Percentiles rank a stretch among this genome's conserved stretches.
Conservation (phyloP, 2,329 filamentous ascomycete species). For the Zasmidium angulare region DNA sequence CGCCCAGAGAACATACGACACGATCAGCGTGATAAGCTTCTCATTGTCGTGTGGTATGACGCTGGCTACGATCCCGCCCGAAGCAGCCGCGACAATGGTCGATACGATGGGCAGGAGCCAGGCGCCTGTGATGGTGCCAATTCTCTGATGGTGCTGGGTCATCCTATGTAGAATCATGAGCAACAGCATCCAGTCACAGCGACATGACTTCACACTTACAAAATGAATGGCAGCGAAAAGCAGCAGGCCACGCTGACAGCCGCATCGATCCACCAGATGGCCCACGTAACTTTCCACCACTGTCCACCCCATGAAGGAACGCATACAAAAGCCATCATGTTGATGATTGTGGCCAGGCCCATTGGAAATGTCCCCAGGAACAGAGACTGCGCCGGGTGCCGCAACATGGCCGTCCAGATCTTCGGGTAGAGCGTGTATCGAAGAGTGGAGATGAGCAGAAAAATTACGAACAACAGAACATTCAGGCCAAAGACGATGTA, state of each 20-base stretch:
- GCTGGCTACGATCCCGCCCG: slow-evolving; percentile 64
- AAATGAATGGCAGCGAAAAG: slow-evolving; percentile 6
- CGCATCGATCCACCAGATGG: slow-evolving; percentile 52
- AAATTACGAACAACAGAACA: slow-evolving; percentile 52
- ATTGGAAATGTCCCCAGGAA: slow-evolving; percentile 55
- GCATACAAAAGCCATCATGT: slow-evolving; percentile 32
- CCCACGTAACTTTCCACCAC: slow-evolving; percentile 50
- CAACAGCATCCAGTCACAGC: background rate
- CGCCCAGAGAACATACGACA: slow-evolving; percentile 68
- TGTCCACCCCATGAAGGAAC: slow-evolving; percentile 39
- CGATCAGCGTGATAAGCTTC: slow-evolving; percentile 61
- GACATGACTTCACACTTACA: background rate
- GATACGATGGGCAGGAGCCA: slow-evolving; percentile 67
- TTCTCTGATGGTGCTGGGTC: slow-evolving; percentile 40
- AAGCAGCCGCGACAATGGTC: slow-evolving; percentile 63
- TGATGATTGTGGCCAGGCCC: slow-evolving; percentile 32
- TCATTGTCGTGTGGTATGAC: slow-evolving; percentile 47
- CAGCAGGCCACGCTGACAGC: slow-evolving; percentile 46
- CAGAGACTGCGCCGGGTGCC: slow-evolving; percentile 64
- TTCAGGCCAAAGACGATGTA: slow-evolving; percentile 65
- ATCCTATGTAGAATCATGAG: slow-evolving; percentile 12
- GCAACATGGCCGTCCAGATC: slow-evolving; percentile 66
- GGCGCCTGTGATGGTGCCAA: slow-evolving; percentile 61
- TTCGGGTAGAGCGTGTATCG: slow-evolving; percentile 66
- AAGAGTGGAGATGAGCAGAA: slow-evolving; percentile 56